Evolutionary conservation across 768 basidiomycete species (phyloP), one percentile per base, ranked within the genome.

Genomic region (Mycena alexandri): DNA sequence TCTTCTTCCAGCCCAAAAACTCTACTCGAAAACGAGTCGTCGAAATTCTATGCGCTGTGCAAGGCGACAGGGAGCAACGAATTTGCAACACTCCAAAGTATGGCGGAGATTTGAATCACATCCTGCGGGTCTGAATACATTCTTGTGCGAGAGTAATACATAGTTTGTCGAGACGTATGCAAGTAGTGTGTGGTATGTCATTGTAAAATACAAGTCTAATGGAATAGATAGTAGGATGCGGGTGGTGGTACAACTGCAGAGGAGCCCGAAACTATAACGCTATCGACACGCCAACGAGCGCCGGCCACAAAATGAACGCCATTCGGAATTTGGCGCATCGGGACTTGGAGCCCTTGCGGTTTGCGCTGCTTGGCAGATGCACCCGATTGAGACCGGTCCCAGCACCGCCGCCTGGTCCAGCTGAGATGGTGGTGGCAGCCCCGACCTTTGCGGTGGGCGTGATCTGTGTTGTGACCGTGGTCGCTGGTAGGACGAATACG

Each of bases 1-100:
- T 29, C 6, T 29, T 29, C 29, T 29, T 29, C 34, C 41, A 57
- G 55, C 14, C 63, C 63, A 17, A 56, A 13, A 25, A 48, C n/a
- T 2, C 78, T 93, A 48, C 82, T 93, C 24, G 77, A 82, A 14
- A 77, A 93, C 67, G 70, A 85, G 5, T 74, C 77, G 11, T 91
- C 90, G 25, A 86, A 83, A 64, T 92, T 93, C 78, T 81, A 91
- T 65, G 78, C 81, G 0, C 77, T 94, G 19, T 93, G 91, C 77
- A 90, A 87, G 76, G 91, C 91, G 14, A 89, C 91, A 1, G 92
- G 93, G 17, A 88, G 82, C 68, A 83, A 85, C 24, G 91, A 93
- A 75, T 92, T 93, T 74, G 80, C 86, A 13, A 82, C 85, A 60
- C 81, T 94, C 50, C 91, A 85, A 73, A 89, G 83, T 73, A 81